Evolutionary conservation across 768 basidiomycete species (phyloP).

Genomic region (Trametes cinnabarina): DNA sequence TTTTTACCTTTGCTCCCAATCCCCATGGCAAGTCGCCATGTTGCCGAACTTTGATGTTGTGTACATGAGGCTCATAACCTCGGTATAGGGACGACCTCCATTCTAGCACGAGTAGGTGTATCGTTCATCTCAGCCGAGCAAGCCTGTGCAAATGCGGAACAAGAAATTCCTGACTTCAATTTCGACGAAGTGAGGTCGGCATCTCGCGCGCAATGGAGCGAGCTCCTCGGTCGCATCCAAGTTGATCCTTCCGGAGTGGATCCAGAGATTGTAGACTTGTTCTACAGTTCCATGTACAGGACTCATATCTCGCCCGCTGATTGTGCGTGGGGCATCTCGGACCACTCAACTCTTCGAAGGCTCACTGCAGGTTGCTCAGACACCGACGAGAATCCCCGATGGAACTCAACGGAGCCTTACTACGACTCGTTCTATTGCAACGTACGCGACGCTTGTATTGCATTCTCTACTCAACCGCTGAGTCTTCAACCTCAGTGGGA

Average conservation of each 20-base stretch:
- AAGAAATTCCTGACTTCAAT: constrained; percentile 58
- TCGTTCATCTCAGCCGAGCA: constrained; percentile 61
- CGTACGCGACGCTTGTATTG: constrained; percentile 33
- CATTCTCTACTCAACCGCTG: background rate
- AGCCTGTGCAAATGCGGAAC: constrained; percentile 59
- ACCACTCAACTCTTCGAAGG: background rate
- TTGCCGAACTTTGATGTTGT: background rate
- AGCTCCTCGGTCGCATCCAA: constrained; percentile 53
- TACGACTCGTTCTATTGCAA: constrained; percentile 70
- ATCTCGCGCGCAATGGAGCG: constrained; percentile 53
- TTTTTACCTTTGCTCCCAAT: constrained; percentile 50
- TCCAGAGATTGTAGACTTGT: constrained; percentile 45
- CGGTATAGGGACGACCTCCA: constrained; percentile 34
- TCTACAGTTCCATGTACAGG: constrained; percentile 66
- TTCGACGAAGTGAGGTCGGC: constrained; percentile 47
- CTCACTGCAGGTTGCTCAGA: constrained; percentile 33
- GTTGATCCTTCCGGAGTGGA: constrained; percentile 49
- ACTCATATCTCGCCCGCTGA: constrained; percentile 64
- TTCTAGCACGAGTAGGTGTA: constrained; percentile 59
- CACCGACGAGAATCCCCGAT: constrained; percentile 60
- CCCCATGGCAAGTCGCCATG: constrained; percentile 23
- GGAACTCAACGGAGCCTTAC: constrained; percentile 64
- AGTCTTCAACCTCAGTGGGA: constrained; percentile 47
- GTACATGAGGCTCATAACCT: background rate
- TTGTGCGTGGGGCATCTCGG: constrained; percentile 38